Conservation (phyloP, 2,329 filamentous ascomycete genomes). For the Pseudogymnoascus sp. region DNA sequence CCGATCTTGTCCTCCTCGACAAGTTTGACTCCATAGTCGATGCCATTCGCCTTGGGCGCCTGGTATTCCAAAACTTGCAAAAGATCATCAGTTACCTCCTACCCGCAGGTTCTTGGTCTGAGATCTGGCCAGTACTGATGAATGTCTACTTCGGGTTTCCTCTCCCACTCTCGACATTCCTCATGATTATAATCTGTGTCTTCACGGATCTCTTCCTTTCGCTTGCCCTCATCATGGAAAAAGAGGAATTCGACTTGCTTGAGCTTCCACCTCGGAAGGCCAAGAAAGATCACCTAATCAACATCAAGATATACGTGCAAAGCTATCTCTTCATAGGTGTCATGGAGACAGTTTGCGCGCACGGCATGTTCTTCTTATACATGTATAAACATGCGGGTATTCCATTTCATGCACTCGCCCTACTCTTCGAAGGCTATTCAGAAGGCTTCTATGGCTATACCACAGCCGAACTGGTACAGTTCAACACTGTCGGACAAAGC, state of each 20-base stretch:
- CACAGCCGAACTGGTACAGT: constrained; percentile 35
- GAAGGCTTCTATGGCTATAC: constrained; percentile 44
- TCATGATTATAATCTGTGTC: constrained; percentile 52
- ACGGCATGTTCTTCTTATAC: constrained; percentile 48
- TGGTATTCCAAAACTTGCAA: constrained; percentile 74
- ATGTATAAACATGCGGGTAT: constrained; percentile 41
- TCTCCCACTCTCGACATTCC: constrained; percentile 41
- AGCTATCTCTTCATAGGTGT: constrained; percentile 45
- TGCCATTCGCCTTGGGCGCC: constrained; percentile 63
- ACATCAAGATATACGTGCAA: constrained; percentile 42
- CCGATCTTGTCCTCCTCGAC: constrained; percentile 57
- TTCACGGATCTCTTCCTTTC: constrained; percentile 47
- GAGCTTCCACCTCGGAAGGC: constrained; percentile 41
- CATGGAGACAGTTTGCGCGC: constrained; percentile 42
- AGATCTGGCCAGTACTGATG: constrained; percentile 49
- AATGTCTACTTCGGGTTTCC: constrained; percentile 50
- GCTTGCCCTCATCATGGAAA: constrained; percentile 44
- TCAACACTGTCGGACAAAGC: constrained; percentile 42
- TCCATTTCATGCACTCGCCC: constrained; percentile 39
- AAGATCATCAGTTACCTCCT: constrained; percentile 54
- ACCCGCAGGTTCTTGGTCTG: constrained; percentile 46
- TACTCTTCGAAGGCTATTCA: constrained; percentile 41
- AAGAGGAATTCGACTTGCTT: constrained; percentile 46
- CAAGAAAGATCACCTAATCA: constrained; percentile 44
- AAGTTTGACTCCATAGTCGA: constrained; percentile 65